Conservation (phyloP, 345 rosid species). For the Trapa incisa region DNA sequence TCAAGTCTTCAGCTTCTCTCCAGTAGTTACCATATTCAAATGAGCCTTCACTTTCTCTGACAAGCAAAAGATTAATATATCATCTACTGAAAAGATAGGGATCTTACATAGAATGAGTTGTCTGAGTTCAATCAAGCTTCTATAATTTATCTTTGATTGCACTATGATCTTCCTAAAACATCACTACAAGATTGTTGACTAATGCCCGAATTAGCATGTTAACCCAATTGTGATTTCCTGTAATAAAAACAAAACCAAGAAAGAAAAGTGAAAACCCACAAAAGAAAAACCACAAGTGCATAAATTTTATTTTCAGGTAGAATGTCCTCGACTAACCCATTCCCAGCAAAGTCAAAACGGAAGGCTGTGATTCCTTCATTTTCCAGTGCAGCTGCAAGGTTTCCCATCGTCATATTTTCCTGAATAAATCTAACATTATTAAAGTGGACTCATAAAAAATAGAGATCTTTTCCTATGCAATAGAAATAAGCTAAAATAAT, state of each 20-base stretch:
- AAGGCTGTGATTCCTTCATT: slow-evolving; percentile 58
- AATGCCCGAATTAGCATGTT: too few species aligned
- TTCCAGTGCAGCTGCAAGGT: slow-evolving; percentile 55
- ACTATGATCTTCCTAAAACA: neutral
- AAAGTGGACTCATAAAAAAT: neutral
- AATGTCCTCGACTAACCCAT: slow-evolving; percentile 34
- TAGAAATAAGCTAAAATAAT: neutral
- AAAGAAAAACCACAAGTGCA: neutral
- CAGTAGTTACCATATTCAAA: slow-evolving; percentile 61
- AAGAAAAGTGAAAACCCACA: neutral
- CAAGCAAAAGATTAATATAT: slow-evolving; percentile 5
- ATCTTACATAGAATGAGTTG: neutral
- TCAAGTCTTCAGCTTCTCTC: slow-evolving; percentile 52
- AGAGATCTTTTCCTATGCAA: neutral
- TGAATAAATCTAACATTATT: slow-evolving; percentile 10
- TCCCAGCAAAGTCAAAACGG: slow-evolving; percentile 80
- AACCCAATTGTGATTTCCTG: neutral
- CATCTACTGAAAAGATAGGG: neutral
- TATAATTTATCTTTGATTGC: neutral
- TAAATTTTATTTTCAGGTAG: neutral
- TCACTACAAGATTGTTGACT: too few species aligned
- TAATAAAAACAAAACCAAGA: neutral
- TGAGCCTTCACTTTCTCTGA: slow-evolving; percentile 75
- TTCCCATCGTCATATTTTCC: slow-evolving; percentile 40
- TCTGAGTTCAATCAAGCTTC: neutral